These are phyloP conservation scores for Zalaria sp. DNA, from an alignment of 2,329 filamentous ascomycete genomes.

Conservation along the genomic window DNA sequence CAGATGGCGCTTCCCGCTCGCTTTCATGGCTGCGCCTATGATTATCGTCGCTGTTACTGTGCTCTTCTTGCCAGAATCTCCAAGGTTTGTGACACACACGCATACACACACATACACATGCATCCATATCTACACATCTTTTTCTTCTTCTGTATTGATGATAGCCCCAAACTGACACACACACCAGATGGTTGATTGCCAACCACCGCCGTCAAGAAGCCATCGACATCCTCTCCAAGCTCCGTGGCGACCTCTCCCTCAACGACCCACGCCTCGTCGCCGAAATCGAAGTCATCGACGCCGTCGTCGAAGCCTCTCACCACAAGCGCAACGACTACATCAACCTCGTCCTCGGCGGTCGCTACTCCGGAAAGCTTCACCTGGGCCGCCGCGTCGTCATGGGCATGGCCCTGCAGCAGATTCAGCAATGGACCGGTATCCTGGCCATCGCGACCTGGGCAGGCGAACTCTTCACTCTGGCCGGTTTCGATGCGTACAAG, in stretches of 20 bases:
- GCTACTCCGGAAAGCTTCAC: slow-evolving; percentile 1
- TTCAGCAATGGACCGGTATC: slow-evolving; percentile 32
- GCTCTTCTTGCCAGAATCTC: slow-evolving; percentile 3
- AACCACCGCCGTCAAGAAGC: slow-evolving; percentile 19
- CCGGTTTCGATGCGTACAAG: slow-evolving; percentile 9
- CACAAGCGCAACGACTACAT: slow-evolving; percentile 24
- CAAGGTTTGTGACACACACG: not conserved
- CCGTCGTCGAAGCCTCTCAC: slow-evolving; percentile 24
- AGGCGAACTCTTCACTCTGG: slow-evolving; percentile 3
- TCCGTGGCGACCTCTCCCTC: slow-evolving; percentile 17
- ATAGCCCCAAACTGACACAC: not conserved
- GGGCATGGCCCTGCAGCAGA: slow-evolving; percentile 27
- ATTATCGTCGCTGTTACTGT: slow-evolving; percentile 10
- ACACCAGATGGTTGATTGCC: slow-evolving; percentile 22
- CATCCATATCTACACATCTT: not conserved
- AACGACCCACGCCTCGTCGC: slow-evolving; percentile 19
- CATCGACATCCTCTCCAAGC: slow-evolving; percentile 21
- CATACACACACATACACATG: too few relatives aligned
- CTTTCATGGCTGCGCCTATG: slow-evolving; percentile 11
- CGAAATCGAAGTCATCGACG: slow-evolving; percentile 27
- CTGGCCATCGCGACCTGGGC: slow-evolving; percentile 25
- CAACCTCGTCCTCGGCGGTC: slow-evolving; percentile 18
- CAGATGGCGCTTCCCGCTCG: slow-evolving; percentile 34
- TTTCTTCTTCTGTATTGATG: not conserved
- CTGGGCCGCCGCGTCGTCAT: slow-evolving; percentile 9